Conservation (phyloP, 1,284 basidiomycete species). For the Neolentinus lepideus region DNA sequence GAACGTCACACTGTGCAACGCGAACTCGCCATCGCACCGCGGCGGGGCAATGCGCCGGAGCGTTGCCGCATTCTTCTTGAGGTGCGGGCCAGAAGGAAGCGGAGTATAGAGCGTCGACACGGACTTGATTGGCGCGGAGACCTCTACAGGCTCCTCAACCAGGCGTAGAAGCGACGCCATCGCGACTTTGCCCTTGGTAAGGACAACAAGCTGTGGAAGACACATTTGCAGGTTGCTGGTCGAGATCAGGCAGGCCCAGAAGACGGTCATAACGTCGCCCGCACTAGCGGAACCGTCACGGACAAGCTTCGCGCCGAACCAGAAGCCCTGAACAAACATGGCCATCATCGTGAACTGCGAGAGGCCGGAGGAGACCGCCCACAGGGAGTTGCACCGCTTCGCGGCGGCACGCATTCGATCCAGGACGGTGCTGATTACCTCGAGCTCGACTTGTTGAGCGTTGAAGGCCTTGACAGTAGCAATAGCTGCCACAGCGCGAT, state of each 20-base stretch:
- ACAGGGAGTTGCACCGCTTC: conserved; percentile 57
- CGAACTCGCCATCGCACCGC: conserved; percentile 70
- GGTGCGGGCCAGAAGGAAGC: neutral
- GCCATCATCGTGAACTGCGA: conserved; percentile 78
- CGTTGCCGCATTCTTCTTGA: conserved; percentile 20
- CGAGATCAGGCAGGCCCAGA: conserved; percentile 93
- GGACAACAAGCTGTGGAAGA: conserved; percentile 70
- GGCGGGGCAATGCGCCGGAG: conserved; percentile 56
- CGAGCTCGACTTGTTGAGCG: conserved; percentile 59
- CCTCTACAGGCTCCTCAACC: conserved; percentile 33
- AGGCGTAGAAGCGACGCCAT: conserved; percentile 69
- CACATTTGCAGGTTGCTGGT: conserved; percentile 82
- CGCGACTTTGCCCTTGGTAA: conserved; percentile 84
- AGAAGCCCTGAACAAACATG: conserved; percentile 97
- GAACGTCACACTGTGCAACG: conserved; percentile 73
- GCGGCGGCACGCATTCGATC: conserved; percentile 40
- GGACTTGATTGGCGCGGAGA: conserved; percentile 8
- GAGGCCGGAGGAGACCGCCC: conserved; percentile 67
- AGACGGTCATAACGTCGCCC: conserved; percentile 88
- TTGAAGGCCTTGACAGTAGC: conserved; percentile 96
- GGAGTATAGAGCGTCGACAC: conserved; percentile 19
- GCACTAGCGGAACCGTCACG: conserved; percentile 58
- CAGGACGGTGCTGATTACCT: conserved; percentile 42
- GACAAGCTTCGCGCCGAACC: conserved; percentile 90
- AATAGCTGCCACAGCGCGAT: conserved; percentile 76